Base-by-base conservation (phyloP, 306 rosid genomes). In the Amphicarpaea edgeworthii region DNA sequence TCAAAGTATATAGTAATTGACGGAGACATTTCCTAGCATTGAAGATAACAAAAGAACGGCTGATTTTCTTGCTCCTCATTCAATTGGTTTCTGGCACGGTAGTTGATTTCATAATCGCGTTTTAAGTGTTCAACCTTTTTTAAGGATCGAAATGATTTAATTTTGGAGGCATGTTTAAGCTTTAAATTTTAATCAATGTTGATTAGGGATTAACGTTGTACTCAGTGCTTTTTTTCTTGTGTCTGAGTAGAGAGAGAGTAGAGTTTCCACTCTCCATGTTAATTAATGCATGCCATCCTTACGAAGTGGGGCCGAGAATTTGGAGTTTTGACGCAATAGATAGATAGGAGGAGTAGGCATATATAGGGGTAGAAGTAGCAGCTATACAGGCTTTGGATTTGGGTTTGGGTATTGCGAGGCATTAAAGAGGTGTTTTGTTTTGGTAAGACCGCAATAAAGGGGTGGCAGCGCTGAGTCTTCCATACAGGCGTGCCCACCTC, bases 381-480 rank as follows among this genome's bases (percentile, higher is more conserved):
- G 54, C 21, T 40, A n/a, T n/a, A n/a, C n/a, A 51, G 47, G 19
- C 46, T 28, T 69, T 49, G 61, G 74, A 4, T 38, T 23, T 51
- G 23, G n/a, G n/a, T n/a, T n/a, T n/a, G n/a, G n/a, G n/a, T n/a
- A n/a, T n/a, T n/a, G n/a, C n/a, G n/a, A n/a, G n/a, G n/a, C 72
- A 75, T 75, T 63, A 14, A 75, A 63, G 43, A 62, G n/a, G 7
- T 47, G 72, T 54, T 21, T 19, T 55, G 32, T 37, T 60, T 74
- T 67, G 70, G 76, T 68, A 46, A 68, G 72, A 78, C 55, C 37
- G 45, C 55, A 70, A 78, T 77, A 58, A 77, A 68, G 59, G 1
- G 1, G 45, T 12, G 66, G 75, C 9, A 54, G 68, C 57, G 46
- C 47, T 43, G 59, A 68, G 23, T 19, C 24, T 66, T 54, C 41